Percentiles rank a stretch among this genome's conserved stretches.
Conservation (phyloP, 208 protist species). For the Trypanosoma cruzi region DNA sequence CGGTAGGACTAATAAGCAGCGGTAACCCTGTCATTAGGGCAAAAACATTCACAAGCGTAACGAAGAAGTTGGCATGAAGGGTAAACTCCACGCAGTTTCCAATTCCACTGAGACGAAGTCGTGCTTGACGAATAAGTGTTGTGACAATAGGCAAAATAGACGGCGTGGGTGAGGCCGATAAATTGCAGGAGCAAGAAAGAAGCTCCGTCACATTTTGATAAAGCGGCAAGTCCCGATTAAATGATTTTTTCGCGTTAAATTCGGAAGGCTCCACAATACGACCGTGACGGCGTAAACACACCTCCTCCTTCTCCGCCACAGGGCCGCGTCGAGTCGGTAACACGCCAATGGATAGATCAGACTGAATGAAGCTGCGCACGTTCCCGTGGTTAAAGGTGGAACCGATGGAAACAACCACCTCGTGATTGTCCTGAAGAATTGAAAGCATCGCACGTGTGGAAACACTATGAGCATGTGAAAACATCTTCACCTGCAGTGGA, state of each 20-base stretch:
- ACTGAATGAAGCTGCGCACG: slow-evolving; percentile 90
- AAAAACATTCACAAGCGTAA: slow-evolving; percentile 69
- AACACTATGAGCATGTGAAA: slow-evolving; percentile 88
- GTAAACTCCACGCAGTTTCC: slow-evolving; percentile 84
- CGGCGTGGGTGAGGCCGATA: slow-evolving; percentile 70
- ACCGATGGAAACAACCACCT: slow-evolving; percentile 93
- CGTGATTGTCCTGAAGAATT: slow-evolving; percentile 95
- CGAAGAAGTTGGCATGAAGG: slow-evolving; percentile 79
- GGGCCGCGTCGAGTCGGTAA: slow-evolving; percentile 77
- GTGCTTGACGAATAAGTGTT: slow-evolving; percentile 82
- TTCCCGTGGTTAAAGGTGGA: slow-evolving; percentile 93
- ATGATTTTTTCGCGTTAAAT: slow-evolving; percentile 45
- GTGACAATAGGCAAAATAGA: slow-evolving; percentile 84
- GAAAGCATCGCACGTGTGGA: slow-evolving; percentile 92
- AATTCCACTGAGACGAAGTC: slow-evolving; percentile 81
- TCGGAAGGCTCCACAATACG: slow-evolving; percentile 78
- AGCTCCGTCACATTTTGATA: slow-evolving; percentile 89
- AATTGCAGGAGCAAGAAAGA: slow-evolving; percentile 77
- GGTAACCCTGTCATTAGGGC: slow-evolving; percentile 55
- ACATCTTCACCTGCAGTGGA: slow-evolving; percentile 95
- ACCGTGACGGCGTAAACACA: slow-evolving; percentile 37
- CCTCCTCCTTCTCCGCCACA: slow-evolving; percentile 73
- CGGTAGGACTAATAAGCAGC: slow-evolving; percentile 68
- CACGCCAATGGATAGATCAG: slow-evolving; percentile 89
- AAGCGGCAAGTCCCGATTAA: slow-evolving; percentile 75